Percentiles rank a stretch among this genome's conserved stretches.
Conservation (phyloP, 2,329 filamentous ascomycete genomes). For the Leptographium wingfieldii region DNA sequence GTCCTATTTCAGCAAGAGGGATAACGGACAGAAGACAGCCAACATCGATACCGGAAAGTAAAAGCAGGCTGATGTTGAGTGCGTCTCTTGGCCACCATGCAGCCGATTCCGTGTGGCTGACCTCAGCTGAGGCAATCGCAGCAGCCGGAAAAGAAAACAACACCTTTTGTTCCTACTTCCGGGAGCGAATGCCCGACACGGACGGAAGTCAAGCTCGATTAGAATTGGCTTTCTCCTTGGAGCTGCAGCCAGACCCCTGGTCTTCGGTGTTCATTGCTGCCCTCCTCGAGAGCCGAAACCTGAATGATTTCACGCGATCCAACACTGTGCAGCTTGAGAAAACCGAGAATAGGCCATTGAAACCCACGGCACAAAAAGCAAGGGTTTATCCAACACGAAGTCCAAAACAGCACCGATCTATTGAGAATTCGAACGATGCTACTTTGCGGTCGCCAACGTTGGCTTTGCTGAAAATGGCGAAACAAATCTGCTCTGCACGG, state of each 20-base stretch:
- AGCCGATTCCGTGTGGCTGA: neutral
- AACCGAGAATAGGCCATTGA: no score
- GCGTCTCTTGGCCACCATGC: neutral
- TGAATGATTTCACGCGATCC: neutral
- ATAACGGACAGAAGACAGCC: neutral
- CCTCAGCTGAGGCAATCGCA: neutral
- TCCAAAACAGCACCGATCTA: no score
- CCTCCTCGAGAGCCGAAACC: neutral
- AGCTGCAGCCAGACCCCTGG: neutral
- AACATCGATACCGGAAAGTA: neutral
- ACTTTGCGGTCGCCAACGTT: neutral
- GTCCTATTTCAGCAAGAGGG: neutral
- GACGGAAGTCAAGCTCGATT: neutral
- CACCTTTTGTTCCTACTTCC: neutral
- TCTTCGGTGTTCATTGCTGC: neutral
- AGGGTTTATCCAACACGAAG: no score
- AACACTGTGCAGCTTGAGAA: neutral
- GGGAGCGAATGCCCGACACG: neutral
- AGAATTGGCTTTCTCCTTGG: neutral
- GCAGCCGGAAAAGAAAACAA: neutral
- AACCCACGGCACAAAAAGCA: neutral
- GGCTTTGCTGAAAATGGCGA: neutral
- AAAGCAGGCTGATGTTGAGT: neutral
- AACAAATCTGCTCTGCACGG: neutral
- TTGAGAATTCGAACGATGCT: neutral